Base-by-base conservation (phyloP, 2,329 filamentous ascomycete genomes). In the Exophiala phaeomuriformis region DNA sequence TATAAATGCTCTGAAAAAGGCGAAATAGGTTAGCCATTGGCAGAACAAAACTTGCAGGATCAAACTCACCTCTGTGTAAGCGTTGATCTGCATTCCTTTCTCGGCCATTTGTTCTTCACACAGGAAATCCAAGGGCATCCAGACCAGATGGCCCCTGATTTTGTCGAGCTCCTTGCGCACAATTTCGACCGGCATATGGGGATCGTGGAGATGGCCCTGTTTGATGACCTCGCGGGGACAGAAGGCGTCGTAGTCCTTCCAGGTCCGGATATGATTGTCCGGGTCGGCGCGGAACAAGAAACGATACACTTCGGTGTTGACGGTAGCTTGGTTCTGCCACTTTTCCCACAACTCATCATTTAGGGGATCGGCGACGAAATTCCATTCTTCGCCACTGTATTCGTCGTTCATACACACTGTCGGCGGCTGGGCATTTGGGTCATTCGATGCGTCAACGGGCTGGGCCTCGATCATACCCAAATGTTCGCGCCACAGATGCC, bases 121-220 rank as follows among this genome's bases (percentile, higher is more conserved):
- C 66, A 97, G 70, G 67, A 95, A 97, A 43, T 90, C 81, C 64
- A 97, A 69, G n/a, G 90, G 90, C 84, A 95, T 91, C 88, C 88
- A 94, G 4, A 97, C 91, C 39, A 97, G 69, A 73, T 97, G 91
- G 0, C 91, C 91, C 71, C 83, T 84, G 61, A 97, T 82, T 65
- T 85, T 77, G 63, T 89, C 83, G 47, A 97, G 74, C 68, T 91
- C 89, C 60, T 77, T 69, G 10, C 87, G 79, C 4, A 93, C 82
- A 51, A 94, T 84, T 28, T 83, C 76, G 0, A 83, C 79, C 0
- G 86, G 85, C 68, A 86, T 78, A 69, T 85, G 88, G 54, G 81
- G 81, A 67, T 94, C 89, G 64, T 87, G 95, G 55, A 97, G 77
- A 70, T 97, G 93, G 0, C 93, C 91, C 2, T 89, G 74, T 69